Base-by-base conservation (phyloP, 164 flowering plant genomes). In the Annona squamosa region DNA sequence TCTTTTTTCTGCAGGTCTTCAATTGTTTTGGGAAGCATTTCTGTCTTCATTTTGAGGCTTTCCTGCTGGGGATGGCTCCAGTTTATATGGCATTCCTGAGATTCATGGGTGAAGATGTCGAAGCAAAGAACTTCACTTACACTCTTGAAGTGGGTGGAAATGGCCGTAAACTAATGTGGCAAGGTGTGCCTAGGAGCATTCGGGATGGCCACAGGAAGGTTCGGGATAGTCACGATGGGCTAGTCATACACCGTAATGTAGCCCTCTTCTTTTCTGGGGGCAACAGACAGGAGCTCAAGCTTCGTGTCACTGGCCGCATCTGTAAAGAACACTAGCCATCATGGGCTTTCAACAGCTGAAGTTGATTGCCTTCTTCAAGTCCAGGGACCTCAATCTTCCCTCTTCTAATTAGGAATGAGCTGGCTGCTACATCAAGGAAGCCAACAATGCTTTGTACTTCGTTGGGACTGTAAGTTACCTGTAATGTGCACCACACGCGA, bases 1-100 rank as follows among this genome's bases (percentile, higher is more conserved):
- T 65, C 43, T n/a, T 65, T 78, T 68, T 74, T 56, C 19, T 85
- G 71, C 85, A 88, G 94, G 83, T 89, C 56, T 88, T 89, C 67
- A 84, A 86, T 72, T 89, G 89, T 65, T 87, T 81, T 66, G 89
- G 87, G 5, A 73, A 82, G 42, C 84, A 88, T 44, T 87, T 89
- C 73, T 89, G 91, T 81, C 77, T 89, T 67, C 93, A 89, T 67
- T 89, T 89, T 59, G 91, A 89, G 79, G 90, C 91, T 19, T 87
- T 89, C 75, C 84, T 77, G 13, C 66, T 84, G 45, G 93, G 87
- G 56, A 81, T 47, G 73, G 84, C 88, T 46, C 93, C 93, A 0
- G 90, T 89, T 65, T 87, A 89, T 82, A 87, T 89, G 82, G 89
- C 90, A 9, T 89, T 89, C 77, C 71, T 88, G 46, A 82, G 93